Conservation (phyloP, 257 asterid species). For the Przewalskia tangutica region DNA sequence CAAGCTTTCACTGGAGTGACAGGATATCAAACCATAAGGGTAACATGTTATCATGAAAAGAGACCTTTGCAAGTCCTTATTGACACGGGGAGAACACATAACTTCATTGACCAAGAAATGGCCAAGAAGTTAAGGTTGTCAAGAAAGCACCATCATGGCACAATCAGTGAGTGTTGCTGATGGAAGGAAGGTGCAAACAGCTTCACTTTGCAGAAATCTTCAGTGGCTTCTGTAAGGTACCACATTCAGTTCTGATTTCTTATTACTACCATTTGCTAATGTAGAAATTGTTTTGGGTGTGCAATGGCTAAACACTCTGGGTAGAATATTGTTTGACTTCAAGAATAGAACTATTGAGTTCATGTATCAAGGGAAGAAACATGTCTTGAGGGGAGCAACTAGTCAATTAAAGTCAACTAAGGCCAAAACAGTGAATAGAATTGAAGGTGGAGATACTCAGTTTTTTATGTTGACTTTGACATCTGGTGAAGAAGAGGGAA, state of each 20-base stretch:
- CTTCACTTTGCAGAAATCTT: not conserved
- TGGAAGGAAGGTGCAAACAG: not conserved
- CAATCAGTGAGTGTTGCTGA: not conserved
- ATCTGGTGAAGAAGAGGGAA: not conserved
- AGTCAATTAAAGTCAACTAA: not conserved
- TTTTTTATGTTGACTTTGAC: not conserved
- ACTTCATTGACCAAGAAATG: not conserved
- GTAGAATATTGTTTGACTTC: not conserved
- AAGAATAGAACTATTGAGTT: not conserved
- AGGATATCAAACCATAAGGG: not conserved
- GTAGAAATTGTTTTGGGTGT: not conserved
- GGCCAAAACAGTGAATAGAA: not conserved
- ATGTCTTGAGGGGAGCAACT: not conserved
- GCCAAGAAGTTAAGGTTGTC: not conserved
- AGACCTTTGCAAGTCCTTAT: not conserved
- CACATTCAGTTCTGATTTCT: not conserved
- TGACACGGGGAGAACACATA: not conserved
- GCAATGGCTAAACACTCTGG: not conserved
- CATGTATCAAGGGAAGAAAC: not conserved
- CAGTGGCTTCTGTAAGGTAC: not conserved
- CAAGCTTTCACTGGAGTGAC: too few species aligned
- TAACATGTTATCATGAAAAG: not conserved
- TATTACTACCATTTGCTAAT: not conserved
- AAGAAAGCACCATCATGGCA: not conserved
- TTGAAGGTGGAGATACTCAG: not conserved